Percentiles rank a stretch among this genome's conserved stretches.
Evolutionary conservation across 176 grass and related monocot species (phyloP).

Genomic region (Raddia distichophylla): DNA sequence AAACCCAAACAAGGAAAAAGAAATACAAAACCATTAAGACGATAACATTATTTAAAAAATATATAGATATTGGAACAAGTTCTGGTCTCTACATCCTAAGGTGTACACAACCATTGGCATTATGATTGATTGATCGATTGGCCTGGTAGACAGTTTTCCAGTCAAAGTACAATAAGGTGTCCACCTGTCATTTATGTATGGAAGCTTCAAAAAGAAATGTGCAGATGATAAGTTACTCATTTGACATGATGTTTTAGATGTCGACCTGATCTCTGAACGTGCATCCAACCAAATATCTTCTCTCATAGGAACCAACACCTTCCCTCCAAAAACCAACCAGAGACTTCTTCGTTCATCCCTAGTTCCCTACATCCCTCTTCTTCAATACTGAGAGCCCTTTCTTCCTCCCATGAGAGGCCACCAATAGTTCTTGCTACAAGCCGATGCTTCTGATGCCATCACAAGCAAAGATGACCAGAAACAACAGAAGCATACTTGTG

Average conservation of each 20-base stretch:
- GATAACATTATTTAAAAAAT: not conserved
- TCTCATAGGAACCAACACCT: not conserved
- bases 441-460: constrained; percentile 43
- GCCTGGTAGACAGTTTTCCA: constrained; percentile 30
- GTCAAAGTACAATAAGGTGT: constrained; percentile 20
- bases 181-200: constrained; percentile 32
- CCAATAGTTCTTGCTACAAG: constrained; percentile 32
- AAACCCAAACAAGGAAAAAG: constrained; percentile 1
- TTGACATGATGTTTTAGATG: constrained; percentile 22
- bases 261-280: constrained; percentile 34
- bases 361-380: constrained; percentile 7
- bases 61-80: too few relatives aligned
- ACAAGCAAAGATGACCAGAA: constrained; percentile 41
- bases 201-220: constrained; percentile 28
- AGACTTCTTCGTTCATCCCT: constrained; percentile 30
- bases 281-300: constrained; percentile 45
- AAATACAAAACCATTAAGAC: not conserved
- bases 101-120: not conserved
- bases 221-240: constrained; percentile 24
- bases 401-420: constrained; percentile 43
- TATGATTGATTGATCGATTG: constrained; percentile 19
- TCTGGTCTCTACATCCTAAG: too few relatives aligned
- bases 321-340: constrained; percentile 39
- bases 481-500: constrained; percentile 26
- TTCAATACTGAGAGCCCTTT: constrained; percentile 33